These are phyloP conservation scores for Ehretia macrophylla DNA, from an alignment of 257 asterid species.

Conservation along the genomic window DNA sequence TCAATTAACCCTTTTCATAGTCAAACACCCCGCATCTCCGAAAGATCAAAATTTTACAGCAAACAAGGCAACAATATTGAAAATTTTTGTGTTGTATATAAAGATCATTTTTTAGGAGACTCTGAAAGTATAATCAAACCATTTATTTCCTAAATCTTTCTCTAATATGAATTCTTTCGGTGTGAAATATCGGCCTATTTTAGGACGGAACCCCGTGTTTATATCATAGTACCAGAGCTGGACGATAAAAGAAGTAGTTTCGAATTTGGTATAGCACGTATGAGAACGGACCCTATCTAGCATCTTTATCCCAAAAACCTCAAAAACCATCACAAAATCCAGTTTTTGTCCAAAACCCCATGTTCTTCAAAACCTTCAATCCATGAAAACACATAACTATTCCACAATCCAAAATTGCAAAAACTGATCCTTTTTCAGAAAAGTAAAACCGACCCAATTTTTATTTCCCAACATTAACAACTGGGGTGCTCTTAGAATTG, in stretches of 20 bases:
- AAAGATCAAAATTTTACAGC: not conserved
- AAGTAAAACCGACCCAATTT: conserved; percentile 21
- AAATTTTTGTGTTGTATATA: too few species aligned
- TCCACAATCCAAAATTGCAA: not conserved
- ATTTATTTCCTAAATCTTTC: too few species aligned
- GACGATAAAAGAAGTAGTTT: too few species aligned
- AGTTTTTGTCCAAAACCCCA: not conserved
- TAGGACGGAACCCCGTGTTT: too few species aligned
- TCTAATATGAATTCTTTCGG: too few species aligned
- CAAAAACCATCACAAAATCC: conserved; percentile 2
- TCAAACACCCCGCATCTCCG: not conserved
- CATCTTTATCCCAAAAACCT: not conserved
- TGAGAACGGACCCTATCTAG: too few species aligned
- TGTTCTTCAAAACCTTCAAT: not conserved
- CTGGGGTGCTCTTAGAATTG: conserved; percentile 18
- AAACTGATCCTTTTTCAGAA: not conserved
- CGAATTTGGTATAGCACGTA: too few species aligned
- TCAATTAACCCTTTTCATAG: not conserved
- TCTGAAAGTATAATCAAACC: not conserved
- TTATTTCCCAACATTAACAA: conserved; percentile 6
- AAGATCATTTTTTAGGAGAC: not conserved
- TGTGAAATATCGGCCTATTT: too few species aligned
- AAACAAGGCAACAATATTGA: too few species aligned
- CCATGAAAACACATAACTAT: not conserved
- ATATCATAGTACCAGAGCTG: too few species aligned